Conservation (phyloP, 176 grass and related monocot species). For the Juncus effusus region DNA sequence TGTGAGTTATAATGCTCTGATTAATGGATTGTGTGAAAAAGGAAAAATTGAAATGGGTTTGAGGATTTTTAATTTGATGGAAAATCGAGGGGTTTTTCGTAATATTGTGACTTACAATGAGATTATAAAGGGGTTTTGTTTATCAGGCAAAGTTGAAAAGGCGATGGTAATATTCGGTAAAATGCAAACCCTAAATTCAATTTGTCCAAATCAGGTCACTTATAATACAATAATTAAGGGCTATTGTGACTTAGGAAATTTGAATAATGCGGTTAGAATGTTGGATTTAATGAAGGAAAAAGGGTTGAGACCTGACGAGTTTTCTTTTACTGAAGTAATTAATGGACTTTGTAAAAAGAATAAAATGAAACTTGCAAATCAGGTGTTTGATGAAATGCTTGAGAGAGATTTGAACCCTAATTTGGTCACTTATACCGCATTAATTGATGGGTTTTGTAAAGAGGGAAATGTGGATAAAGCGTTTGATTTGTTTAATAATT, state of each 20-base stretch:
- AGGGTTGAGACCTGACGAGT: conserved; percentile 42
- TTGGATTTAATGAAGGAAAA: conserved; percentile 44
- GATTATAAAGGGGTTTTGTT: conserved; percentile 51
- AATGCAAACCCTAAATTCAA: conserved; percentile 33
- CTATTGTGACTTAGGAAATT: conserved; percentile 45
- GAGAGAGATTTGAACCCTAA: conserved; percentile 34
- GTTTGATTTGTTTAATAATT: conserved; percentile 37
- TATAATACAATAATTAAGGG: conserved; percentile 62
- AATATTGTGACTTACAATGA: conserved; percentile 46
- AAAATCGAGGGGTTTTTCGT: conserved; percentile 22
- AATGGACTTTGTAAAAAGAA: conserved; percentile 34
- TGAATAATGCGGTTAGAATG: conserved; percentile 47
- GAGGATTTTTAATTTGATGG: conserved; percentile 48
- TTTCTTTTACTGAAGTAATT: conserved; percentile 53
- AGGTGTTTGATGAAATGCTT: conserved; percentile 40
- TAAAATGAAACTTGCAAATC: conserved; percentile 30
- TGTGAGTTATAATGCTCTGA: conserved; percentile 48
- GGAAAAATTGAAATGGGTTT: conserved; percentile 29
- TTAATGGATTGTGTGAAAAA: conserved; percentile 39
- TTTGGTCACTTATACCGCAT: conserved; percentile 42
- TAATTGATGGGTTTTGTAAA: conserved; percentile 64
- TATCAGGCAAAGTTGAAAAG: conserved; percentile 43
- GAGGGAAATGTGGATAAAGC: conserved; percentile 41
- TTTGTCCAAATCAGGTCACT: conserved; percentile 41
- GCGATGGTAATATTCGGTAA: conserved; percentile 37